These are phyloP conservation scores for Aspergillus panamensis DNA, from an alignment of 495 filamentous ascomycete species.

Conservation along the genomic window DNA sequence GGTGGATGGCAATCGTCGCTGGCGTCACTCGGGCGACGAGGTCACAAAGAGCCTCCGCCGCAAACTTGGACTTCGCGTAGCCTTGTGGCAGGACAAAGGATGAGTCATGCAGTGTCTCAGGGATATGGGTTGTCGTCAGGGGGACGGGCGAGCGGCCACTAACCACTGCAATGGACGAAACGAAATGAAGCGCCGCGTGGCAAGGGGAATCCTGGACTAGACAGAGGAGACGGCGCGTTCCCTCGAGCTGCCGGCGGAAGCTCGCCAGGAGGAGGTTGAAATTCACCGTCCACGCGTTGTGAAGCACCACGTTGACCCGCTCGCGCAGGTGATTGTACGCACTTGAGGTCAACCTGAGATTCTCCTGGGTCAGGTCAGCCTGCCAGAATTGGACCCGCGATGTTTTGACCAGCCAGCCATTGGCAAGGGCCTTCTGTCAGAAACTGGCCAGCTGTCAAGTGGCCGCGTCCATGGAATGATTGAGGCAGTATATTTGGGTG, in stretches of 20 bases:
- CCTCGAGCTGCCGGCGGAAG: slow-evolving; percentile 53
- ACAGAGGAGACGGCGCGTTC: slow-evolving; percentile 47
- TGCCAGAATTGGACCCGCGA: slow-evolving; percentile 44
- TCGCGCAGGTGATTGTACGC: slow-evolving; percentile 41
- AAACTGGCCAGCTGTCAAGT: slow-evolving; percentile 22
- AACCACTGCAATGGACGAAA: slow-evolving; percentile 52
- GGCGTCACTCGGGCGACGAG: slow-evolving; percentile 36
- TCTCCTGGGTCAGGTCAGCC: slow-evolving; percentile 42
- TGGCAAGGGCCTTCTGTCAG: slow-evolving; percentile 23
- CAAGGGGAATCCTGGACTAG: slow-evolving; percentile 1
- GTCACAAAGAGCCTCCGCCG: slow-evolving; percentile 51
- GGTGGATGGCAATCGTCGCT: slow-evolving; percentile 47
- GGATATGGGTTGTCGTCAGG: slow-evolving; percentile 35
- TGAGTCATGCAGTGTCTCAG: slow-evolving; percentile 48
- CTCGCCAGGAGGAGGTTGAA: slow-evolving; percentile 56
- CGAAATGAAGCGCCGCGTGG: slow-evolving; percentile 43
- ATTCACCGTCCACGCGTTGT: slow-evolving; percentile 64
- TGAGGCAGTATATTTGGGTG: slow-evolving; percentile 53
- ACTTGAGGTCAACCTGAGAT: slow-evolving; percentile 43
- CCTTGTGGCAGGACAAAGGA: slow-evolving; percentile 35
- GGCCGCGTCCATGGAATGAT: slow-evolving; percentile 36
- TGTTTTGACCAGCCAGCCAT: slow-evolving; percentile 14
- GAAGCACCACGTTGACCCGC: slow-evolving; percentile 51
- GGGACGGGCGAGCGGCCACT: slow-evolving; percentile 32
- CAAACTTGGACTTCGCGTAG: slow-evolving; percentile 56